Conservation (phyloP, 208 protist species). For the Trypanosoma rangeli region DNA sequence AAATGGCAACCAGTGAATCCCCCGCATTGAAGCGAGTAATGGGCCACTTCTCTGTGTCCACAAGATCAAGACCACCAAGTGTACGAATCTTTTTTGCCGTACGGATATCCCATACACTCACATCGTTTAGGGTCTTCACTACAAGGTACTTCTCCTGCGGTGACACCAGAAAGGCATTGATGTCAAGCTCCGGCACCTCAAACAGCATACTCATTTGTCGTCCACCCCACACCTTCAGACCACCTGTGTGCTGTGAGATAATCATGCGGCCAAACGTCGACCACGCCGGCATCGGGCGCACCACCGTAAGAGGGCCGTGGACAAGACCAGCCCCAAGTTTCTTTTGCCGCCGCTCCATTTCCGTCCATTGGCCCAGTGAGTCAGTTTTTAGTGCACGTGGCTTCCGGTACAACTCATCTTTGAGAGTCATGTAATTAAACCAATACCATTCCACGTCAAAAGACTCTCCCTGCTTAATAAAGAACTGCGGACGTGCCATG, state of each 20-base stretch:
- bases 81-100: slow-evolving; percentile 81
- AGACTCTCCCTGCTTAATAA: slow-evolving; percentile 71
- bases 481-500: slow-evolving; percentile 81
- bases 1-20: slow-evolving; percentile 82
- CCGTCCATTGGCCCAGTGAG: slow-evolving; percentile 71
- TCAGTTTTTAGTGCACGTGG: slow-evolving; percentile 66
- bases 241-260: slow-evolving; percentile 73
- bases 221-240: slow-evolving; percentile 84
- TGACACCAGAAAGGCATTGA: slow-evolving; percentile 84
- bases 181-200: slow-evolving; percentile 66
- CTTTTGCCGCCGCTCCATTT: slow-evolving; percentile 75
- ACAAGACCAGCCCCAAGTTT: slow-evolving; percentile 63
- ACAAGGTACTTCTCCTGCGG: slow-evolving; percentile 89
- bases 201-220: slow-evolving; percentile 81
- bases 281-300: slow-evolving; percentile 79
- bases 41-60: slow-evolving; percentile 78
- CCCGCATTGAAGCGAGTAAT: slow-evolving; percentile 86
- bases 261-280: slow-evolving; percentile 85
- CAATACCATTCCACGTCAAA: slow-evolving; percentile 86
- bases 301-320: slow-evolving; percentile 54
- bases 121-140: slow-evolving; percentile 75
- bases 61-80: slow-evolving; percentile 78
- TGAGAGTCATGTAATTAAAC: slow-evolving; percentile 81
- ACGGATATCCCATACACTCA: slow-evolving; percentile 81
- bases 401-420: slow-evolving; percentile 73